These are phyloP conservation scores for Pseudocercospora cruenta DNA, from an alignment of 2,329 filamentous ascomycete genomes.

Conservation along the genomic window DNA sequence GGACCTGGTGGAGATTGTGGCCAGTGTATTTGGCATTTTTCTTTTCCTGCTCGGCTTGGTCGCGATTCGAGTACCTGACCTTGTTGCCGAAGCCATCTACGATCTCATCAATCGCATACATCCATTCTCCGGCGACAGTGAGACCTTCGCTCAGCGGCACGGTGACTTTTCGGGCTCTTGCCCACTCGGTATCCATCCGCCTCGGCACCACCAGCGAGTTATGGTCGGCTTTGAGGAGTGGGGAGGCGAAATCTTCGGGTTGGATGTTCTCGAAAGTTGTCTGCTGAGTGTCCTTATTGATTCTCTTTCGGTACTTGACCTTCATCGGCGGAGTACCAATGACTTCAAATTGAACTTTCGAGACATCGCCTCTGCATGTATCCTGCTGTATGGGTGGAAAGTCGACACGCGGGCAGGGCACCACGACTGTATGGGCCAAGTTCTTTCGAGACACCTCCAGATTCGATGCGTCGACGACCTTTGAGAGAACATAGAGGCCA, in stretches of 20 bases:
- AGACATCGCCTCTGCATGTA: conserved; percentile 85
- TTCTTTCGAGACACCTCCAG: conserved; percentile 62
- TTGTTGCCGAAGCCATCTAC: conserved; percentile 88
- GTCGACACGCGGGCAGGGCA: conserved; percentile 78
- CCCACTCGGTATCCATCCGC: conserved; percentile 78
- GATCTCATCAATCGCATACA: conserved; percentile 89
- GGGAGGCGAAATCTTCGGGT: conserved; percentile 81
- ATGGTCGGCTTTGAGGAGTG: conserved; percentile 63
- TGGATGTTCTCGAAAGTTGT: conserved; percentile 93
- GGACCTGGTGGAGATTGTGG: conserved; percentile 69
- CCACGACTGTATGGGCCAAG: conserved; percentile 85
- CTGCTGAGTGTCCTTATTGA: conserved; percentile 81
- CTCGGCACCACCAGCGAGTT: conserved; percentile 58
- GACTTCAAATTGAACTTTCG: conserved; percentile 80
- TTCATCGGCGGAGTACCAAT: conserved; percentile 87
- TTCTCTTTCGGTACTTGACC: conserved; percentile 85
- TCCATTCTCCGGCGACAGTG: conserved; percentile 76
- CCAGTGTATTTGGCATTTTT: conserved; percentile 48
- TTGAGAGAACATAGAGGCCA: conserved; percentile 81
- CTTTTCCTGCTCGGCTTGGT: conserved; percentile 63
- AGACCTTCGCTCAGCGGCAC: conserved; percentile 92
- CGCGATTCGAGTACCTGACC: conserved; percentile 71
- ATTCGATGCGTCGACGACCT: conserved; percentile 90
- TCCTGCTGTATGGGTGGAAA: conserved; percentile 68
- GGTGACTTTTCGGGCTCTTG: conserved; percentile 70